Evolutionary conservation across 192 early-diverging fungal genomes (phyloP).

Genomic region (Phycomyces nitens): DNA sequence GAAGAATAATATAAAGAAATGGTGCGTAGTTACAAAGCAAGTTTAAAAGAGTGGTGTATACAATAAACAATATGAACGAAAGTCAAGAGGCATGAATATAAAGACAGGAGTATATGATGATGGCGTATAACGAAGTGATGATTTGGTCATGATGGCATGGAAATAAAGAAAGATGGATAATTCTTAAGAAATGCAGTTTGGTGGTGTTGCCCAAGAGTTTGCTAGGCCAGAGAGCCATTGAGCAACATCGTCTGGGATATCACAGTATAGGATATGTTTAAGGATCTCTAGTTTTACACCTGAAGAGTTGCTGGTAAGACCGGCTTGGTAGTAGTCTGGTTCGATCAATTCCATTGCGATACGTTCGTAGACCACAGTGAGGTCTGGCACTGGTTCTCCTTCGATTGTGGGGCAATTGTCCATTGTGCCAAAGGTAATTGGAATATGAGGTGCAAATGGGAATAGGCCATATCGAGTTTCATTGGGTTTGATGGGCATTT

Average conservation of each 20-base stretch:
- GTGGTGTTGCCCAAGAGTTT: background rate
- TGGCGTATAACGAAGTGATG: no score
- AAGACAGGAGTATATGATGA: no score
- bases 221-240: slow-evolving; percentile 3
- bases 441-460: slow-evolving; percentile 20
- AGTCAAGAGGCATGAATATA: background rate
- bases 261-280: slow-evolving; percentile 10
- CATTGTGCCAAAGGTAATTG: slow-evolving; percentile 16
- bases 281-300: slow-evolving; percentile 1
- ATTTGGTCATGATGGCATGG: no score
- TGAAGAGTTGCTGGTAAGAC: background rate
- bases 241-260: slow-evolving; percentile 12
- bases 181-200: background rate
- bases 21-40: no score
- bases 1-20: no score
- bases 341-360: slow-evolving; percentile 12
- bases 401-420: background rate
- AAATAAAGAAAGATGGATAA: background rate
- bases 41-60: background rate
- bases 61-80: background rate
- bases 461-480: slow-evolving; percentile 14
- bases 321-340: background rate
- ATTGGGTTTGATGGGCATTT: slow-evolving; percentile 10
- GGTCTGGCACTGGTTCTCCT: background rate
- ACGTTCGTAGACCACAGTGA: slow-evolving; percentile 3